A percentile compares a stretch with the other conserved stretches of the same genome.
Evolutionary conservation across 768 basidiomycete species (phyloP).

Genomic region (Tylopilus rubrobrunneus): DNA sequence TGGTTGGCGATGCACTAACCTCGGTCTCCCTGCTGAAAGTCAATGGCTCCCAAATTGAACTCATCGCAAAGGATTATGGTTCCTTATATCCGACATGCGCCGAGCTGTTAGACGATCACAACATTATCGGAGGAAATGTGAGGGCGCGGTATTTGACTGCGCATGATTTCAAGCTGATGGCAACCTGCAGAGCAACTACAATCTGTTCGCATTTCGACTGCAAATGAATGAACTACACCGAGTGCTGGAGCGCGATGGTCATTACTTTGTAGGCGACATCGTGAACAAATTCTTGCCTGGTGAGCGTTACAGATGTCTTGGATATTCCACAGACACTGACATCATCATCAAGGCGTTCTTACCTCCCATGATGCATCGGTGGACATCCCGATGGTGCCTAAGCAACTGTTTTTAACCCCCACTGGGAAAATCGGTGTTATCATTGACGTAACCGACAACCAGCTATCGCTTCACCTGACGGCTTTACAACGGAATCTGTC

Average conservation of each 20-base stretch:
- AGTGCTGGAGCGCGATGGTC: conserved; percentile 60
- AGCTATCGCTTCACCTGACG: conserved; percentile 54
- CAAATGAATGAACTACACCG: conserved; percentile 40
- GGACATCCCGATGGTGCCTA: conserved; percentile 44
- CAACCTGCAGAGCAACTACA: conserved; percentile 54
- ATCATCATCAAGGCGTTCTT: conserved; percentile 47
- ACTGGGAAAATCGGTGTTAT: conserved; percentile 78
- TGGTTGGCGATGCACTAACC: conserved; percentile 78
- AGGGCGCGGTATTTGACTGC: conserved; percentile 25
- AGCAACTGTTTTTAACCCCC: conserved; percentile 72
- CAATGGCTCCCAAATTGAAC: conserved; percentile 39
- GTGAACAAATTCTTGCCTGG: conserved; percentile 74
- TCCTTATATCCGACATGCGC: conserved; percentile 72
- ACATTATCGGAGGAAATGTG: conserved; percentile 74
- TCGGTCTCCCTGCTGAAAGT: conserved; percentile 71
- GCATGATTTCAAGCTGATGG: conserved; percentile 7
- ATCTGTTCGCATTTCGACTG: conserved; percentile 61
- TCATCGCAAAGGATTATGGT: conserved; percentile 69
- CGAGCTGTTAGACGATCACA: conserved; percentile 50
- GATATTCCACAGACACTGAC: background rate
- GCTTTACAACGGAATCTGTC: conserved; percentile 75
- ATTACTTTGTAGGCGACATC: conserved; percentile 71
- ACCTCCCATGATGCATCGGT: conserved; percentile 41
- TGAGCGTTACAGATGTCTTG: conserved; percentile 19
- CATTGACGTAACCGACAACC: conserved; percentile 50